These are phyloP conservation scores for Cajanus cajan DNA, from an alignment of 306 rosid species.

Conservation along the genomic window DNA sequence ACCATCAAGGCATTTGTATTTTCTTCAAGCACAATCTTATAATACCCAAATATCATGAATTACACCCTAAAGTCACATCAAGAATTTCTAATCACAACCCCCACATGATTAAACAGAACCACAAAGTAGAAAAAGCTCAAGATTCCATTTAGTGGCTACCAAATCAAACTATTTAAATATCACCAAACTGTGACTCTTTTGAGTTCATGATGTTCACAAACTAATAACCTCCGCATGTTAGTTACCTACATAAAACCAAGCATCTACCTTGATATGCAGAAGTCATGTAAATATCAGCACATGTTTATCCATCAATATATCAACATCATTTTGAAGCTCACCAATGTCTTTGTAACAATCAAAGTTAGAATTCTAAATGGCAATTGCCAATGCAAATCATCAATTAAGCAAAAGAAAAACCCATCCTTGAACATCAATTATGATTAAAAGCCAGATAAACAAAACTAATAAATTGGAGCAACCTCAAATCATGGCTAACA, in stretches of 20 bases:
- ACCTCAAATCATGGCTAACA: conserved; percentile 93
- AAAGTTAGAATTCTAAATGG: not conserved
- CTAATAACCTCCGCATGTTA: not conserved
- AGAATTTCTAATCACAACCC: not conserved
- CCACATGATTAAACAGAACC: not conserved
- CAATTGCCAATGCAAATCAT: not conserved
- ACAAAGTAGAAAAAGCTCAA: not conserved
- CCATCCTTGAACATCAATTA: not conserved
- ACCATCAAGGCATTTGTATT: too few species aligned
- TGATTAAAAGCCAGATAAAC: conserved; percentile 1
- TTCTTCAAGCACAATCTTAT: not conserved
- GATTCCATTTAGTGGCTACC: not conserved
- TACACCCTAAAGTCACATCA: not conserved
- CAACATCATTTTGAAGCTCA: not conserved
- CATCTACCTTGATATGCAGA: not conserved
- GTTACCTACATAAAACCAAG: not conserved
- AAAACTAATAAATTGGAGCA: conserved; percentile 18
- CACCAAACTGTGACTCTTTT: not conserved
- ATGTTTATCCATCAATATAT: not conserved
- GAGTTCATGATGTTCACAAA: not conserved
- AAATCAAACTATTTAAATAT: not conserved
- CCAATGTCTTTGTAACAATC: not conserved
- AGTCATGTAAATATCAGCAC: not conserved
- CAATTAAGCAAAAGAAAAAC: not conserved
- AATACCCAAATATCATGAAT: not conserved